Percentiles rank a stretch among this genome's conserved stretches.
These are phyloP conservation scores for Daedalea quercina DNA, from an alignment of 768 basidiomycete genomes.

Conservation along the genomic window DNA sequence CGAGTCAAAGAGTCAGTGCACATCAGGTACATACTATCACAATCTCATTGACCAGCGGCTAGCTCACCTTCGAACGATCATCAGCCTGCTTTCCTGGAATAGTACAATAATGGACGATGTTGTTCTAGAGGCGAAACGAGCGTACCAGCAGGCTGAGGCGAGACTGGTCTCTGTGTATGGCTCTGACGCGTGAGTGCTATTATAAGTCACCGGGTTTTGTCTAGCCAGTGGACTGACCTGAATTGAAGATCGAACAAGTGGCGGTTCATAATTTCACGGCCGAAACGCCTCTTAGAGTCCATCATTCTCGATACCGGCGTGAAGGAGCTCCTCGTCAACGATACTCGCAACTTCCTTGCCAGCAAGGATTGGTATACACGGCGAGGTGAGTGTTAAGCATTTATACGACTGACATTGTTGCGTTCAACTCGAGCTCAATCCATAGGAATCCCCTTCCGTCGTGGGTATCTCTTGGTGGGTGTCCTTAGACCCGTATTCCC, in stretches of 20 bases:
- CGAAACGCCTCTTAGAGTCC: constrained; percentile 59
- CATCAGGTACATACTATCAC: constrained; percentile 31
- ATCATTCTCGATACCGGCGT: constrained; percentile 68
- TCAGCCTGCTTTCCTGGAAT: constrained; percentile 43
- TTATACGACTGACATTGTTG: not conserved
- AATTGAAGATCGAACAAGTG: constrained; percentile 31
- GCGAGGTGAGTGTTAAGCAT: constrained; percentile 36
- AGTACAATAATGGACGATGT: constrained; percentile 38
- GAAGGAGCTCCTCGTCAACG: constrained; percentile 55
- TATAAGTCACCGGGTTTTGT: not conserved
- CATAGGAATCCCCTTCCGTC: constrained; percentile 61
- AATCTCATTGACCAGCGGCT: too few relatives aligned
- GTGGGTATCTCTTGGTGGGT: constrained; percentile 58
- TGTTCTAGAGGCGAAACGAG: constrained; percentile 47
- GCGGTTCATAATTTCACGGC: constrained; percentile 47
- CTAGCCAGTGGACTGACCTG: not conserved
- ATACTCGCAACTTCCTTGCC: constrained; percentile 63
- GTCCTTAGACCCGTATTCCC: not conserved
- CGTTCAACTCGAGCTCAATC: not conserved
- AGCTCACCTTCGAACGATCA: not conserved
- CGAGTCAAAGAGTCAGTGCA: constrained; percentile 17
- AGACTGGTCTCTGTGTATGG: constrained; percentile 46
- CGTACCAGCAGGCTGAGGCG: constrained; percentile 43
- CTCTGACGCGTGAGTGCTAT: constrained; percentile 31
- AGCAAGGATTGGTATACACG: constrained; percentile 72